Evolutionary conservation across 75 land plant genomes (phyloP), one percentile per base, ranked within the genome.

Genomic region (Cupressus sempervirens): DNA sequence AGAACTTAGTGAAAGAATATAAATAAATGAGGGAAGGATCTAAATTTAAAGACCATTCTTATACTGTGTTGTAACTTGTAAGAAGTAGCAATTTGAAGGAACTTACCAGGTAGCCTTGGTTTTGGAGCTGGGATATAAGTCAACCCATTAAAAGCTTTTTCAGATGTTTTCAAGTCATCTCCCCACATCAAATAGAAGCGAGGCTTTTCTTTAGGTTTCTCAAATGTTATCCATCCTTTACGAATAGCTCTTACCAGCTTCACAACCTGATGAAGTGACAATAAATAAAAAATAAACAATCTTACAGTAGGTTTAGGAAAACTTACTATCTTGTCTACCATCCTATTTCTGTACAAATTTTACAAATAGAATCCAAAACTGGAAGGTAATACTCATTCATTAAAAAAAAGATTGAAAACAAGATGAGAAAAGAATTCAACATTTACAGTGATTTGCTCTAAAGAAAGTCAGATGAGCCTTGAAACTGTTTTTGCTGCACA

Each of bases 81-180:
- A 29, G 12, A 29, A 0, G 10, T 12, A 72, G 15, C 74, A 72
- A 10, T 30, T 72, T 11, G 15, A 13, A 86, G 38, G 46, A 12
- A 34, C 45, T 82, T 84, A 94, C 99, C 99, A 87, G 98, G 94
- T 36, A 93, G 83, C 82, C 93, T 98, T 70, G 92, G 87, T 86
- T 95, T 98, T 32, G 99, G 99, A 18, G 99, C 87, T 83, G 99
- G 97, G 56, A 97, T 96, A 84, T 96, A 95, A 46, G 92, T 86
- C 43, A 93, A 85, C 13, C 95, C 98, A 70, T 87, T 92, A 15
- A 88, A 87, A 72, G 90, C 83, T 84, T 90, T 94, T 9, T 93
- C 97, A 67, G 91, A 58, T 32, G 92, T 67, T 35, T 84, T 89
- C 1, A 95, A 86, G 88, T 98, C 99, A 93, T 94, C 95, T 76